phyloP scores from a whole-genome alignment of 2,329 filamentous ascomycete species.

The Epichloe aotearoae region DNA sequence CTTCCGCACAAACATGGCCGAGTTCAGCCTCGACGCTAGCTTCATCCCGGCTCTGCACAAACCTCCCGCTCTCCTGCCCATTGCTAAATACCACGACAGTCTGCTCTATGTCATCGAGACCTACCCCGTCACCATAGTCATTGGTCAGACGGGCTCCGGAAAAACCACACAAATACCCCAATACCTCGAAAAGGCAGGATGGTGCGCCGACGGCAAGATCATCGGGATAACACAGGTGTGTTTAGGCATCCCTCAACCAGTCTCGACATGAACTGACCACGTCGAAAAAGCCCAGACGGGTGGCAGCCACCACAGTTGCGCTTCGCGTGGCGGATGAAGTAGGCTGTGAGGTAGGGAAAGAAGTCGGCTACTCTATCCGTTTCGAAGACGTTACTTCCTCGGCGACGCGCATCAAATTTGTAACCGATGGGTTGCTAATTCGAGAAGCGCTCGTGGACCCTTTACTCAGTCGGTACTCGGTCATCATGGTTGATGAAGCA shows the following conservation, averaged over 20 bases:
- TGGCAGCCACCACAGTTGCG: constrained; percentile 84
- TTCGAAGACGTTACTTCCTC: constrained; percentile 87
- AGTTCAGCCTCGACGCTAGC: constrained; percentile 40
- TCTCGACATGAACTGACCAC: background rate
- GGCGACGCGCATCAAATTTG: constrained; percentile 79
- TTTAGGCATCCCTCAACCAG: background rate
- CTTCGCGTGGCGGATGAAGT: constrained; percentile 81
- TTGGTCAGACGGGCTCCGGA: constrained; percentile 88
- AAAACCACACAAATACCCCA: constrained; percentile 96
- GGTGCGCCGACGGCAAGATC: constrained; percentile 70
- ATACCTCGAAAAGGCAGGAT: constrained; percentile 76
- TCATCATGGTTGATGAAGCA: constrained; percentile 96
- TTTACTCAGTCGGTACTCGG: constrained; percentile 76
- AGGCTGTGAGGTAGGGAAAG: constrained; percentile 72
- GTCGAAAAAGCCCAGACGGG: constrained; percentile 57
- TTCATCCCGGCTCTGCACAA: constrained; percentile 80
- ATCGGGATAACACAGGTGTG: constrained; percentile 83
- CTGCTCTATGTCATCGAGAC: constrained; percentile 81
- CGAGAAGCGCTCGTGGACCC: constrained; percentile 90
- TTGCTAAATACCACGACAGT: constrained; percentile 66
- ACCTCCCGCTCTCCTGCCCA: constrained; percentile 70
- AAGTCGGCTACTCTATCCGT: constrained; percentile 83
- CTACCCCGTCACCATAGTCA: constrained; percentile 70
- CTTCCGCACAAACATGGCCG: constrained; percentile 29
- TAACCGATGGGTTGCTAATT: constrained; percentile 85